Evolutionary conservation across 805 yeast species (phyloP).

Genomic region (Zygosaccharomyces siamensis): DNA sequence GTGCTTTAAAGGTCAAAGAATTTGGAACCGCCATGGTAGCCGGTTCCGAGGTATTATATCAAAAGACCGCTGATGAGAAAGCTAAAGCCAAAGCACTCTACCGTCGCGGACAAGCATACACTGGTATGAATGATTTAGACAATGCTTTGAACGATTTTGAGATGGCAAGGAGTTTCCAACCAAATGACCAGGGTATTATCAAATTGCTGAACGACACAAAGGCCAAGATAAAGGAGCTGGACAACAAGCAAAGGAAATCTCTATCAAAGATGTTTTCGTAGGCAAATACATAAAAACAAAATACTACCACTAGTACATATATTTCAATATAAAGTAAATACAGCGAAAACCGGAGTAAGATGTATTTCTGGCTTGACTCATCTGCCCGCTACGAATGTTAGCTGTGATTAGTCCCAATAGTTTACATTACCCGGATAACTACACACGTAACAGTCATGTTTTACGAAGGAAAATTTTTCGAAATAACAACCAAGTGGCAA

Average conservation of each 20-base stretch:
- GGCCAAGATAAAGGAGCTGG: slow-evolving; percentile 45
- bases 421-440: neutral
- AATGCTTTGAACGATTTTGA: slow-evolving; percentile 62
- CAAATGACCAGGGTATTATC: slow-evolving; percentile 65
- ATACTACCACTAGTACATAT: neutral
- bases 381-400: too few relatives aligned
- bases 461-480: slow-evolving; percentile 10
- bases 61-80: slow-evolving; percentile 53
- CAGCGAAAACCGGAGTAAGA: too few relatives aligned
- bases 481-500: slow-evolving; percentile 12
- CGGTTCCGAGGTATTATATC: slow-evolving; percentile 62
- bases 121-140: slow-evolving; percentile 60
- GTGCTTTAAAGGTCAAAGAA: slow-evolving; percentile 58
- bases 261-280: slow-evolving; percentile 60
- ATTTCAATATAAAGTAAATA: neutral
- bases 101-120: slow-evolving; percentile 76
- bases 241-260: slow-evolving; percentile 67
- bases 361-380: too few relatives aligned
- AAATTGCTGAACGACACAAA: slow-evolving; percentile 61
- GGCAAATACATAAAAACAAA: neutral
- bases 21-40: slow-evolving; percentile 52
- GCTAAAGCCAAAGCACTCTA: slow-evolving; percentile 80
- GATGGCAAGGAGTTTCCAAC: slow-evolving; percentile 58
- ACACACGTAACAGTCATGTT: neutral
- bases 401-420: too few relatives aligned